These are phyloP conservation scores for Sideroxylon spinosum DNA, from an alignment of 179 eudicot species.

Conservation along the genomic window DNA sequence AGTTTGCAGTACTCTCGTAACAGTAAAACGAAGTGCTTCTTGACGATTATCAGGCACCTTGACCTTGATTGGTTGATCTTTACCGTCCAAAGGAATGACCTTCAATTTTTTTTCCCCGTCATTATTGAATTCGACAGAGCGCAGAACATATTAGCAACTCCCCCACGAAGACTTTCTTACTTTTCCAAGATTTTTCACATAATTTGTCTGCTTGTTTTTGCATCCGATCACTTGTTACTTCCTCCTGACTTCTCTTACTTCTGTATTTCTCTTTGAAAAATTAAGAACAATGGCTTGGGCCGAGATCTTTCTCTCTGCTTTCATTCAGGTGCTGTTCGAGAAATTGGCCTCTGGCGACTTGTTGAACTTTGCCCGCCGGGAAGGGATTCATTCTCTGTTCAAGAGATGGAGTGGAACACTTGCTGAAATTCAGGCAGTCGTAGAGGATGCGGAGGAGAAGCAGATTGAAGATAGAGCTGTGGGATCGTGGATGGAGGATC, in stretches of 20 bases:
- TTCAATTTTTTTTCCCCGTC: too few relatives aligned
- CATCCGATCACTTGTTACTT: background rate
- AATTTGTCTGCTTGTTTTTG: background rate
- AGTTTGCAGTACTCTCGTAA: too few relatives aligned
- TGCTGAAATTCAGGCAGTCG: constrained; percentile 9
- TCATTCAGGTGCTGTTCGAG: background rate
- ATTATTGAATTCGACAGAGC: too few relatives aligned
- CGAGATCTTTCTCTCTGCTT: background rate
- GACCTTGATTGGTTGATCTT: too few relatives aligned
- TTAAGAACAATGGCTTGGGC: background rate
- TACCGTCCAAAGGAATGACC: too few relatives aligned
- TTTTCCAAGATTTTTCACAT: too few relatives aligned
- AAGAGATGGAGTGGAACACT: constrained; percentile 12
- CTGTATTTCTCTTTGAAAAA: too few relatives aligned
- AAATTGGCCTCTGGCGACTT: constrained; percentile 7
- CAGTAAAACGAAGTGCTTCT: too few relatives aligned
- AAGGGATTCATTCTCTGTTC: constrained; percentile 11
- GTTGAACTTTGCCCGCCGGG: constrained; percentile 15
- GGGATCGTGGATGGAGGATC: constrained; percentile 4
- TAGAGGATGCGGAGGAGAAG: constrained; percentile 33
- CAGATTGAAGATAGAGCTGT: constrained; percentile 1
- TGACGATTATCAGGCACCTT: too few relatives aligned
- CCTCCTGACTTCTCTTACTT: too few relatives aligned
- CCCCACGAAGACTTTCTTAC: too few relatives aligned
- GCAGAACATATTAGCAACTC: too few relatives aligned